Evolutionary conservation across 148 eudicot species (phyloP), one percentile per base, ranked within the genome.

Genomic region (Diospyros lotus): DNA sequence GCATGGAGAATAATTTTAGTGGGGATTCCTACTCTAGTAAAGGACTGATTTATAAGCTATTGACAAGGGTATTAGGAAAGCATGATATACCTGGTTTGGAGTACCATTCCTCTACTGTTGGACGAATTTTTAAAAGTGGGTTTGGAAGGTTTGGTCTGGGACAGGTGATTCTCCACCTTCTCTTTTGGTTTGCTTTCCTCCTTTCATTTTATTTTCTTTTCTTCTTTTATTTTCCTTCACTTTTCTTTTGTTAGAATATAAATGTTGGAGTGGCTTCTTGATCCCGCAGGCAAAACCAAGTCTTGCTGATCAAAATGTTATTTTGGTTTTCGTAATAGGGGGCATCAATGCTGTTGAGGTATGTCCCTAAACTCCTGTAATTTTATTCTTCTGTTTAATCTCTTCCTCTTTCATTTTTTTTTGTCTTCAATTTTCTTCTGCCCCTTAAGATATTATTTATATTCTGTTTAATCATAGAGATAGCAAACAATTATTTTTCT

Each of bases 91-190:
- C 96, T 74, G 98, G 98, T 67, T 72, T 95, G 71, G 98, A 92
- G 79, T 94, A 95, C 82, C 98, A 95, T 81, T 89, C 98, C 64
- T 95, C 98, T 70, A 86, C 98, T 28, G 97, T 95, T 59, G 98
- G 98, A 14, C 86, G 98, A 66, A 90, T 95, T 67, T 92, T 93
- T 76, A 93, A 93, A 80, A 93, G 94, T 52, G 98, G 98, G 52
- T 88, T 95, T 76, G 98, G 98, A 75, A 90, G 98, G 76, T 92
- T 95, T 74, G 98, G 98, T 78, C 87, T 95, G 80, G 97, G 97
- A 68, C 98, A 95, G 93, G 98, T 94, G 78, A 75, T 72, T 50
- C 66, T 66, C 42, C 58, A 58, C 48, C 38, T 41, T 1, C 15
- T 70, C 0, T 69, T 69, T 61, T 43, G 43, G 5, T 13, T 40